Evolutionary conservation across 2,329 filamentous ascomycete genomes (phyloP).

Genomic region (Fusarium pininemorale): DNA sequence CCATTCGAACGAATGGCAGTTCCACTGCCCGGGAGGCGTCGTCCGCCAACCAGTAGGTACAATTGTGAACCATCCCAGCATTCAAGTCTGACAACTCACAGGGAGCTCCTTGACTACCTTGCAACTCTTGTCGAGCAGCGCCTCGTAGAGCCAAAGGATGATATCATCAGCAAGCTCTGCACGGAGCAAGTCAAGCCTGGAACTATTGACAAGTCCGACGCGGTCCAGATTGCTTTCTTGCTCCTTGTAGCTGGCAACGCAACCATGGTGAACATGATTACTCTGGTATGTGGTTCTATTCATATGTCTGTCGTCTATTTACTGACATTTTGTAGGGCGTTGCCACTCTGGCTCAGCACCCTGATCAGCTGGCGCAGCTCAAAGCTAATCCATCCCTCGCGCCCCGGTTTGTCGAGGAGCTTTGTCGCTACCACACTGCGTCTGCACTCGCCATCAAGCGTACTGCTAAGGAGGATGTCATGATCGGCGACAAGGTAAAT

Average conservation of each 20-base stretch:
- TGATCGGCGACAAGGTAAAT: constrained; percentile 52
- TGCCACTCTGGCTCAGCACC: constrained; percentile 55
- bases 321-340: constrained; percentile 47
- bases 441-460: constrained; percentile 58
- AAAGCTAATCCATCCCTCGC: constrained; percentile 51
- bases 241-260: constrained; percentile 62
- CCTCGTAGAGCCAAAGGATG: constrained; percentile 51
- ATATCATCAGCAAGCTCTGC: constrained; percentile 57
- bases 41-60: constrained; percentile 52
- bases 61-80: background rate
- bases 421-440: constrained; percentile 59
- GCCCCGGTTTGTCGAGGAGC: constrained; percentile 56
- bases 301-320: rapidly evolving
- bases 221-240: constrained; percentile 59
- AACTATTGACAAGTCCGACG: constrained; percentile 51
- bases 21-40: constrained; percentile 57
- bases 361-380: constrained; percentile 52
- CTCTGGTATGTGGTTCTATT: constrained; percentile 45
- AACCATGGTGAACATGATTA: constrained; percentile 62
- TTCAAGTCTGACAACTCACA: constrained; percentile 9
- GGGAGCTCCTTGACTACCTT: constrained; percentile 57
- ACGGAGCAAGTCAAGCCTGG: constrained; percentile 53
- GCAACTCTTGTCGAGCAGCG: constrained; percentile 53
- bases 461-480: constrained; percentile 57
- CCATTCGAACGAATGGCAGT: constrained; percentile 58